Evolutionary conservation across 306 rosid genomes (phyloP).

Genomic region (Geum urbanum): DNA sequence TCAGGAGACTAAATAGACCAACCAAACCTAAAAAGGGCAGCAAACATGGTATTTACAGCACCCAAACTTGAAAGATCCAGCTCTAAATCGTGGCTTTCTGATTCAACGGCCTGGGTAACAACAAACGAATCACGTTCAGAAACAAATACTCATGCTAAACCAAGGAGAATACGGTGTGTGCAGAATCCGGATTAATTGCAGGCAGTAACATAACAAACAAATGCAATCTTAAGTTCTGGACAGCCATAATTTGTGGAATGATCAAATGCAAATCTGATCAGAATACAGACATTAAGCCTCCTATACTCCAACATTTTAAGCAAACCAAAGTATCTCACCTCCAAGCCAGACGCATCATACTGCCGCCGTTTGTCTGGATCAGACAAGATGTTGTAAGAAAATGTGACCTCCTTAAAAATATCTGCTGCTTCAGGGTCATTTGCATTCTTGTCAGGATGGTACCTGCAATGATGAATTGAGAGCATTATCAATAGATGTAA

Average conservation of each 20-base stretch:
- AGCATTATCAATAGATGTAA: slow-evolving; percentile 7
- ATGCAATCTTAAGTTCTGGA: background rate
- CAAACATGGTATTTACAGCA: slow-evolving; percentile 97
- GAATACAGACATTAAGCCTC: slow-evolving; percentile 15
- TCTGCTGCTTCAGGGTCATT: slow-evolving; percentile 98
- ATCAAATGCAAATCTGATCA: slow-evolving; percentile 14
- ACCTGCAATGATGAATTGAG: slow-evolving; percentile 50
- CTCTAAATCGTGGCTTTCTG: slow-evolving; percentile 91
- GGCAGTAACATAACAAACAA: background rate
- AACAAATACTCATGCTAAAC: slow-evolving; percentile 9
- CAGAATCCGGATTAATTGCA: slow-evolving; percentile 10
- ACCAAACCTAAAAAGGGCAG: slow-evolving; percentile 97
- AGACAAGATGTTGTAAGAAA: slow-evolving; percentile 78
- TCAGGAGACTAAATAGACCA: slow-evolving; percentile 12
- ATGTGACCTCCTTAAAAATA: slow-evolving; percentile 88
- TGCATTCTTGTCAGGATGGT: slow-evolving; percentile 97
- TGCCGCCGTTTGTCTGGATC: slow-evolving; percentile 92
- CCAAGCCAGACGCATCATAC: slow-evolving; percentile 88
- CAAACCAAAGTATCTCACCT: slow-evolving; percentile 51
- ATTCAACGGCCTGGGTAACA: slow-evolving; percentile 70
- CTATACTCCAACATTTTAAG: slow-evolving; percentile 17
- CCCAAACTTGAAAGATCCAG: slow-evolving; percentile 98
- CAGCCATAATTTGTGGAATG: slow-evolving; percentile 5
- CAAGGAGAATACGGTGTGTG: background rate
- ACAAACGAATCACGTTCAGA: slow-evolving; percentile 27